These are phyloP conservation scores for Boletus bicolor DNA, from an alignment of 768 basidiomycete genomes.

Conservation along the genomic window DNA sequence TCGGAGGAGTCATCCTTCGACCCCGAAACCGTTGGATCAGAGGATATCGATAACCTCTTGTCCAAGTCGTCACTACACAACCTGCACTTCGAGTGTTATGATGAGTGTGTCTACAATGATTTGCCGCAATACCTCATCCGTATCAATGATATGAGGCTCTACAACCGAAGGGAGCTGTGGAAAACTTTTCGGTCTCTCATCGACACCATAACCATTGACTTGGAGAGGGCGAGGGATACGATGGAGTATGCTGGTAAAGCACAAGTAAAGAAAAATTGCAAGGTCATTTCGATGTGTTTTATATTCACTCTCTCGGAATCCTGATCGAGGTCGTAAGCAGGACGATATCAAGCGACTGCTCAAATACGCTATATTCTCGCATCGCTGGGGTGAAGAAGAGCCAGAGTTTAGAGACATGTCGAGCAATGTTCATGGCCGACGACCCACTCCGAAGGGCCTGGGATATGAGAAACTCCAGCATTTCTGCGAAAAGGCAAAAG, in stretches of 20 bases:
- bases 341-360: conserved; percentile 1
- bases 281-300: background rate
- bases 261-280: background rate
- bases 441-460: background rate
- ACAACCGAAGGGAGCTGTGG: conserved; percentile 6
- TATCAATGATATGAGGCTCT: conserved; percentile 11
- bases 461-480: conserved; percentile 12
- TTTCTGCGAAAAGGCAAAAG: conserved; percentile 16
- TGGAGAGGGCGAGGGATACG: background rate
- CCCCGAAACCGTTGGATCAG: background rate
- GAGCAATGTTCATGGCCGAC: background rate
- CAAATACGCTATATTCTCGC: conserved; percentile 18
- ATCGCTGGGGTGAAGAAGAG: conserved; percentile 19
- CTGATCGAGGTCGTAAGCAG: background rate
- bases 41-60: background rate
- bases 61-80: background rate
- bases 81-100: conserved; percentile 3
- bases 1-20: background rate
- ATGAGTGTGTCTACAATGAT: conserved; percentile 10
- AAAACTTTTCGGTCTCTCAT: background rate
- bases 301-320: background rate
- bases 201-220: background rate
- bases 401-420: conserved; percentile 12
- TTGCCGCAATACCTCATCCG: conserved; percentile 16
- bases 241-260: background rate